phyloP scores from a whole-genome alignment of 257 asterid species.

The Nicotiana tomentosiformis region DNA sequence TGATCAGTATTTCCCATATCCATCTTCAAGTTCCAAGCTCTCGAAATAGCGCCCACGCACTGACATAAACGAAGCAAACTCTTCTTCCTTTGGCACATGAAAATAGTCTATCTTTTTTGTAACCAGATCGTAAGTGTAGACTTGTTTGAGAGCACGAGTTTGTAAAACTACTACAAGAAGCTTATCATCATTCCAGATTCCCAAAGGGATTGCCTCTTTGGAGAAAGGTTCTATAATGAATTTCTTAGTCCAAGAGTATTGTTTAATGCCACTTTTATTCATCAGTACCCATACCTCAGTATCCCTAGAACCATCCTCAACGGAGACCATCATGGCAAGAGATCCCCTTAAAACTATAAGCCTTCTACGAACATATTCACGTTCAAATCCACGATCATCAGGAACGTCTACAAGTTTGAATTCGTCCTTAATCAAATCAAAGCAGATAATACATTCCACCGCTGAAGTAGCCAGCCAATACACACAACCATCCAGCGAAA shows the following conservation, averaged over 20 bases:
- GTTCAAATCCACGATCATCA: neutral
- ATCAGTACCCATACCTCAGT: neutral
- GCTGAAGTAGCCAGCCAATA: neutral
- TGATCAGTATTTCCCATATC: neutral
- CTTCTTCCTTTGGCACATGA: neutral
- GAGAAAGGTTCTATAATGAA: neutral
- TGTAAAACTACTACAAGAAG: neutral
- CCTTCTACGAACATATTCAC: neutral
- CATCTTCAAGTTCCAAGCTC: slow-evolving; percentile 4
- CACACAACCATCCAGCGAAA: neutral
- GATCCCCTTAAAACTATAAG: neutral
- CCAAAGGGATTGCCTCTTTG: neutral
- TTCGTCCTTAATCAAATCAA: neutral
- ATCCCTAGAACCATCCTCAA: neutral
- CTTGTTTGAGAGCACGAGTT: neutral
- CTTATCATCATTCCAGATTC: neutral
- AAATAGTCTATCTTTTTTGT: neutral
- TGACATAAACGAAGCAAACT: neutral
- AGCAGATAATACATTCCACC: neutral
- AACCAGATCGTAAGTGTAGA: neutral
- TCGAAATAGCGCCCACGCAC: neutral
- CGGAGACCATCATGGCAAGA: neutral
- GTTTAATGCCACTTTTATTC: neutral
- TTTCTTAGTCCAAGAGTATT: neutral
- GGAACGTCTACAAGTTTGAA: neutral